These are phyloP conservation scores for Fistulinella staudtii DNA, from an alignment of 1,284 basidiomycete species.

Conservation along the genomic window DNA sequence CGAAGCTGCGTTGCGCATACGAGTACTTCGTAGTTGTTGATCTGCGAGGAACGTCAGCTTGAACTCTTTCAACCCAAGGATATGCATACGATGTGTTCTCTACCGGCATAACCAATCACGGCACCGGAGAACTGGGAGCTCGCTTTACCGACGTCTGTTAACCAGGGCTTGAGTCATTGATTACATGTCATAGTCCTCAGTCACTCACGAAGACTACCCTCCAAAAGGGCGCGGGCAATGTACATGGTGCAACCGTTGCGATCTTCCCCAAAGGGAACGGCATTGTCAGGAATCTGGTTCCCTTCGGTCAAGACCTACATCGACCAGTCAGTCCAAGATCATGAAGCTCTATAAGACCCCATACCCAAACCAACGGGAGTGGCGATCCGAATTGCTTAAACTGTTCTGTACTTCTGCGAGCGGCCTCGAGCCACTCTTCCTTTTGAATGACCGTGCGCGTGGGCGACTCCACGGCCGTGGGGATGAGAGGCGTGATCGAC, in stretches of 20 bases:
- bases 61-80: not conserved
- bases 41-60: slow-evolving; percentile 14
- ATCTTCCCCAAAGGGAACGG: slow-evolving; percentile 33
- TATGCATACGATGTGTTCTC: slow-evolving; percentile 24
- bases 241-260: slow-evolving; percentile 28
- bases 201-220: slow-evolving; percentile 28
- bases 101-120: slow-evolving; percentile 28
- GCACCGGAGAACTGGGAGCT: slow-evolving; percentile 25
- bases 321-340: not conserved
- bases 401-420: slow-evolving; percentile 28
- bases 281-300: slow-evolving; percentile 29
- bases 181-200: not conserved
- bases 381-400: slow-evolving; percentile 31
- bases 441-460: slow-evolving; percentile 17
- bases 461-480: slow-evolving; percentile 7
- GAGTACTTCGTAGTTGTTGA: slow-evolving; percentile 29
- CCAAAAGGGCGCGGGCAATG: slow-evolving; percentile 32
- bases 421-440: slow-evolving; percentile 28
- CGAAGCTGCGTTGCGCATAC: slow-evolving; percentile 34
- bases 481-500: slow-evolving; percentile 15
- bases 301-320: slow-evolving; percentile 29
- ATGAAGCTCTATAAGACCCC: not conserved
- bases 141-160: slow-evolving; percentile 30
- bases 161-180: not conserved
- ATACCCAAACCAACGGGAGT: slow-evolving; percentile 31